Base-by-base conservation (phyloP, 1,284 basidiomycete genomes). In the Boletus holoroseus region DNA sequence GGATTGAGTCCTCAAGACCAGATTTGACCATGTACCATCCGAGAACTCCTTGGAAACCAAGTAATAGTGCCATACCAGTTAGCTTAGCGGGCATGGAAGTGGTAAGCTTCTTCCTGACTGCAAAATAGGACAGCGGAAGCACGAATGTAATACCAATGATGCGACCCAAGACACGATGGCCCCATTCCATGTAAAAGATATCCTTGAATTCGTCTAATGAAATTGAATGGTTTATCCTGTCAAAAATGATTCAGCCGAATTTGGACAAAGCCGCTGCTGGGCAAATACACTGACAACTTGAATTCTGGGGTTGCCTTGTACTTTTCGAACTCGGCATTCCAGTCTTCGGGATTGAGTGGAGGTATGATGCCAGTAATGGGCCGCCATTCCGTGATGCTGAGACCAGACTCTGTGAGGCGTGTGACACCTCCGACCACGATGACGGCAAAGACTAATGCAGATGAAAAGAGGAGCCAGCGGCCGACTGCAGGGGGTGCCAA, bases 11-110 rank as follows among this genome's bases (percentile, higher is more conserved):
- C 60, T 93, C 88, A 11, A 99, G 76, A 1, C 96, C 96, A 9
- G 92, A 95, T 67, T 96, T 91, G 55, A 99, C 96, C 96, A 99
- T 99, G 76, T 96, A 96, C 96, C 96, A 99, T 26, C 96, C 96
- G 18, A 99, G 77, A 15, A 82, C 80, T 35, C 96, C 96, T 69
- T 99, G 91, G 30, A 84, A 84, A 22, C 91, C 94, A 47, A 98
- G 86, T 41, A 96, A 82, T 0, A 82, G 67, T 0, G 85, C 87
- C 55, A 97, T 78, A 2, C 81, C 83, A 12, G 79, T 69, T 26
- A 96, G 77, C 57, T 82, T 83, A 26, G 71, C 68, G 1, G 84
- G 79, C 48, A 91, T 75, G 0, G 77, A 68, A 5, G 74, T 71
- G 11, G 88, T 76, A 26, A 94, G 82, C 56, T 80, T 77, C 63